phyloP scores from a whole-genome alignment of 2,329 filamentous ascomycete genomes.

The Cryphonectria naterciae region DNA sequence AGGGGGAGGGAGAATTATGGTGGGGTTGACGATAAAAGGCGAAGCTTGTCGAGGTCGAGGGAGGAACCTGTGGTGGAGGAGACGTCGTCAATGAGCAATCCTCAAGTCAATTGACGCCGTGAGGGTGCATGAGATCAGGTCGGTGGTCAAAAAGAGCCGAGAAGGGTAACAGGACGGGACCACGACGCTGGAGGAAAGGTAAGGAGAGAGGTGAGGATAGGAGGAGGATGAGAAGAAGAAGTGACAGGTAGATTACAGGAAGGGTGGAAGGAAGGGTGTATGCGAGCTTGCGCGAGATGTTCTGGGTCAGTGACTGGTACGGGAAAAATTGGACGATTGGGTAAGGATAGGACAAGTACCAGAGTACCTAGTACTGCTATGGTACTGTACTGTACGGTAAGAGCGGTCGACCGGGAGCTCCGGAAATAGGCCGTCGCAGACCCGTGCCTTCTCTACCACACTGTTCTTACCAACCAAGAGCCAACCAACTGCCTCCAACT shows the following conservation, averaged over 20 bases:
- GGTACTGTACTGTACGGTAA: constrained; percentile 8
- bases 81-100: constrained; percentile 9
- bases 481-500: background rate
- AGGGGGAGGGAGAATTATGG: background rate
- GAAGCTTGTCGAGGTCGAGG: constrained; percentile 9
- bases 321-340: constrained; percentile 15
- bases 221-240: background rate
- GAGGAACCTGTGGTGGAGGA: background rate
- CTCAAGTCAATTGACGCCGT: background rate
- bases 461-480: background rate
- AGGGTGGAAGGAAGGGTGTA: constrained; percentile 9
- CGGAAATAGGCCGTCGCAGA: constrained; percentile 25
- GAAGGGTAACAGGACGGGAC: background rate
- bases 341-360: constrained; percentile 5
- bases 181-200: background rate
- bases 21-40: background rate
- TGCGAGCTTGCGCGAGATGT: background rate
- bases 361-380: constrained; percentile 2
- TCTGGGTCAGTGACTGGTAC: background rate
- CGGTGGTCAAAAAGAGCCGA: background rate
- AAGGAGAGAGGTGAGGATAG: background rate
- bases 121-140: background rate
- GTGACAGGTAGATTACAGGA: constrained; percentile 10
- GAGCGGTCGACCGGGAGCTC: constrained; percentile 24
- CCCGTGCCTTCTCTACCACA: background rate